Evolutionary conservation across 1,284 basidiomycete genomes (phyloP).

Genomic region (Cutaneotrichosporon sp.): DNA sequence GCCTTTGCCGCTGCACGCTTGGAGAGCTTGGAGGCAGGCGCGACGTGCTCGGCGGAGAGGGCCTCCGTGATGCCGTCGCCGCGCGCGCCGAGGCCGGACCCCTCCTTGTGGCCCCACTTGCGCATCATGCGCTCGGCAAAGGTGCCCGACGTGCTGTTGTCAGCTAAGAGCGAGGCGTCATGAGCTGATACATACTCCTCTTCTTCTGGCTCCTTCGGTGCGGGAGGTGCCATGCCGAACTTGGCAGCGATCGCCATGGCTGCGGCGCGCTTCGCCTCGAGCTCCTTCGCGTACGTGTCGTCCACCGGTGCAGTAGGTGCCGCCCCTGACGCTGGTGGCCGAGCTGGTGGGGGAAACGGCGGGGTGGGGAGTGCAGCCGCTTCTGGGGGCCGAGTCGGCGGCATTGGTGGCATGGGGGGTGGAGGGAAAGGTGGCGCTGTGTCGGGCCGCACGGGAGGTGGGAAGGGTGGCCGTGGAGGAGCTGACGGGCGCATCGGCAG

Average conservation of each 20-base stretch:
- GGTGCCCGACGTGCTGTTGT: conserved; percentile 24
- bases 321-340: background rate
- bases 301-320: background rate
- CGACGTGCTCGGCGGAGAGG: conserved; percentile 68
- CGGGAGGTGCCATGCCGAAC: conserved; percentile 26
- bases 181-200: conserved; percentile 12
- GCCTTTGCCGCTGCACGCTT: conserved; percentile 46
- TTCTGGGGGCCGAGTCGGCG: background rate
- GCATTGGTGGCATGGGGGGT: conserved; percentile 10
- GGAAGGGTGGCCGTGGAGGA: background rate
- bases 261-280: conserved; percentile 65
- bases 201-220: background rate
- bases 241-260: conserved; percentile 72
- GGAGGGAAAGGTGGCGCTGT: conserved; percentile 17
- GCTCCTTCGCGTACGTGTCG: conserved; percentile 13
- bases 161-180: conserved; percentile 8
- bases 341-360: conserved; percentile 5
- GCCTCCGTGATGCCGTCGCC: conserved; percentile 85
- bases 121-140: conserved; percentile 39
- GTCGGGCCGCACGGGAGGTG: conserved; percentile 17
- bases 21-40: conserved; percentile 54
- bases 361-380: background rate
- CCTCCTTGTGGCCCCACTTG: conserved; percentile 92
- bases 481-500: background rate
- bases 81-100: conserved; percentile 81